Evolutionary conservation across 345 rosid genomes (phyloP).

Genomic region (Eucalyptus virginea): DNA sequence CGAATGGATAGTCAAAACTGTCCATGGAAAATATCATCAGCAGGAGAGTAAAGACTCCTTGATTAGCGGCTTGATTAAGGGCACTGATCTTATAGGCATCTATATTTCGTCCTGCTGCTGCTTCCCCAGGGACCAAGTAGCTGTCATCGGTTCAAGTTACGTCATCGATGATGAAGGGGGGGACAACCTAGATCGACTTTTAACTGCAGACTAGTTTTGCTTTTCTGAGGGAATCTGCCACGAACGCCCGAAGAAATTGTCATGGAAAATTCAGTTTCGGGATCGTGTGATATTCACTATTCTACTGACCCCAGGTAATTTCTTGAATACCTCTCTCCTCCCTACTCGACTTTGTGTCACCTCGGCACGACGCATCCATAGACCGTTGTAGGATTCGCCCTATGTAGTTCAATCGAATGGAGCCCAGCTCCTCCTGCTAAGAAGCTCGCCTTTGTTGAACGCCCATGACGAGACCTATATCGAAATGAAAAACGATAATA

Average conservation of each 20-base stretch:
- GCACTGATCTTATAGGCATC: not conserved
- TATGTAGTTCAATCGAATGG: not conserved
- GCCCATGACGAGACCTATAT: not conserved
- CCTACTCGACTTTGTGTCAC: not conserved
- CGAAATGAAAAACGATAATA: not conserved
- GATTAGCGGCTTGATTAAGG: not conserved
- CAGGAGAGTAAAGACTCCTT: not conserved
- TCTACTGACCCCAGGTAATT: not conserved
- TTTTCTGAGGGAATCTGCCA: not conserved
- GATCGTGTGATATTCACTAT: not conserved
- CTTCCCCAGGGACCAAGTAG: not conserved
- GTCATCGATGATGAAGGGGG: not conserved
- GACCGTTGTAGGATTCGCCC: not conserved
- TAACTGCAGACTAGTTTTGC: not conserved
- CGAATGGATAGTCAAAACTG: not conserved
- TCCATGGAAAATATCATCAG: not conserved
- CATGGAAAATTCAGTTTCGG: not conserved
- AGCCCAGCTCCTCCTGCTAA: not conserved
- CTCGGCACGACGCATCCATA: not conserved
- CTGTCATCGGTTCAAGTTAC: not conserved
- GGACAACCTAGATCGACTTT: not conserved
- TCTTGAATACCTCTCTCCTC: not conserved
- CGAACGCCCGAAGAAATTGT: not conserved
- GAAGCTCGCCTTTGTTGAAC: not conserved
- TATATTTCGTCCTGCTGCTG: not conserved